These are phyloP conservation scores for Cladobotryum protrusum DNA, from an alignment of 2,329 filamentous ascomycete species.

Conservation along the genomic window DNA sequence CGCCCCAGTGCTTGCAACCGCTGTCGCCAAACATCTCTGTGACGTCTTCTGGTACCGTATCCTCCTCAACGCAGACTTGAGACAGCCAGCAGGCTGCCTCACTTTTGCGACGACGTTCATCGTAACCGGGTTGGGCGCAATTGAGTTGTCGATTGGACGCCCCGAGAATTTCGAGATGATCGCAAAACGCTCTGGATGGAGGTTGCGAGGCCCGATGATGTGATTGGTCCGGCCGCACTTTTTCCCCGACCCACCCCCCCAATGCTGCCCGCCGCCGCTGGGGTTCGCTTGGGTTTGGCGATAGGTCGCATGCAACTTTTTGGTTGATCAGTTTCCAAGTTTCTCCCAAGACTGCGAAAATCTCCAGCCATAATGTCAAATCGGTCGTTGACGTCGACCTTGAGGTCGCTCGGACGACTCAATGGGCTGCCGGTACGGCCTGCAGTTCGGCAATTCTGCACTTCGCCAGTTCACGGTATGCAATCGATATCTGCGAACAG, in stretches of 20 bases:
- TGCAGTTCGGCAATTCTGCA: slow-evolving; percentile 22
- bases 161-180: slow-evolving; percentile 1
- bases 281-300: background rate
- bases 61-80: slow-evolving; percentile 59
- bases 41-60: slow-evolving; percentile 43
- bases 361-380: slow-evolving; percentile 13
- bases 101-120: slow-evolving; percentile 59
- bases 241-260: slow-evolving; percentile 26
- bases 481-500: background rate
- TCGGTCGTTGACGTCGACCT: slow-evolving; percentile 19
- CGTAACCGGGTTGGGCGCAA: slow-evolving; percentile 18
- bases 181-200: slow-evolving; percentile 15
- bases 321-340: slow-evolving; percentile 6
- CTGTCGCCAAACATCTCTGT: slow-evolving; percentile 44
- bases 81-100: slow-evolving; percentile 63
- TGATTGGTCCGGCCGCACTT: slow-evolving; percentile 33
- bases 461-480: slow-evolving; percentile 25
- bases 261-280: background rate
- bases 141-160: slow-evolving; percentile 11
- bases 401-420: slow-evolving; percentile 18
- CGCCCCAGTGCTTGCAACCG: slow-evolving; percentile 18
- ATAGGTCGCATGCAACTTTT: slow-evolving; percentile 14
- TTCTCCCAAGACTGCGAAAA: background rate
- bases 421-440: slow-evolving; percentile 3
- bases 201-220: slow-evolving; percentile 14